Conservation (phyloP, 306 rosid species). For the Mucuna pruriens region DNA sequence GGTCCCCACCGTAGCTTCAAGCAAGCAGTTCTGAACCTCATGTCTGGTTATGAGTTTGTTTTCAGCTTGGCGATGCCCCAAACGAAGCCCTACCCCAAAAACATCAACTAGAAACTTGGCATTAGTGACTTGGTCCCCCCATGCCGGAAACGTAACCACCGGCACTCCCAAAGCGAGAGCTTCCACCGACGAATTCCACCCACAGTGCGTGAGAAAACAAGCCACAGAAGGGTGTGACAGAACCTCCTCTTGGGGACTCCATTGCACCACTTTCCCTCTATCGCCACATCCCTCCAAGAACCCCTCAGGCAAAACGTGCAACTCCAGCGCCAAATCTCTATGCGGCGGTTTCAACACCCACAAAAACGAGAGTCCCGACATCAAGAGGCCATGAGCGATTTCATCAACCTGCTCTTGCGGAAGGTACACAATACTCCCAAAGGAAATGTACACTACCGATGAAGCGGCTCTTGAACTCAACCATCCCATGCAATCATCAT, state of each 20-base stretch:
- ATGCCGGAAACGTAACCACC: slow-evolving; percentile 55
- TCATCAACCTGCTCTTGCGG: slow-evolving; percentile 56
- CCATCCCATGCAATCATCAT: slow-evolving; percentile 58
- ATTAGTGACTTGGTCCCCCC: slow-evolving; percentile 65
- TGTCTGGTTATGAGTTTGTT: slow-evolving; percentile 37
- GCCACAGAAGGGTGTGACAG: slow-evolving; percentile 48
- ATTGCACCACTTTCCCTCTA: slow-evolving; percentile 54
- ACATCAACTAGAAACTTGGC: slow-evolving; percentile 57
- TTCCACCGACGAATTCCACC: slow-evolving; percentile 63
- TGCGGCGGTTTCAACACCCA: slow-evolving; percentile 54
- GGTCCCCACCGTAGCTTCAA: slow-evolving; percentile 49
- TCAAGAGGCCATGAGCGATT: slow-evolving; percentile 55
- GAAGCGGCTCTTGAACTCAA: slow-evolving; percentile 40
- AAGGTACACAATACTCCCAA: slow-evolving; percentile 50
- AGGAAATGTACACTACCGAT: slow-evolving; percentile 60
- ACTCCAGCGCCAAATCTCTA: not conserved
- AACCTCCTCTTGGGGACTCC: slow-evolving; percentile 62
- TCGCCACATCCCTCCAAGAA: slow-evolving; percentile 48
- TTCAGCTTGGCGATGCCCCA: slow-evolving; percentile 38
- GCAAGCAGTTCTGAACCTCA: no score
- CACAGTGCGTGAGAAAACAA: slow-evolving; percentile 58
- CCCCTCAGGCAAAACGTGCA: slow-evolving; percentile 40
- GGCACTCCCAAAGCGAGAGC: slow-evolving; percentile 40
- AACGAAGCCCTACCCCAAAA: slow-evolving; percentile 45
- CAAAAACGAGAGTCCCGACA: slow-evolving; percentile 49